phyloP scores from a whole-genome alignment of 192 early-diverging fungal genomes.

The Coemansia erecta region DNA sequence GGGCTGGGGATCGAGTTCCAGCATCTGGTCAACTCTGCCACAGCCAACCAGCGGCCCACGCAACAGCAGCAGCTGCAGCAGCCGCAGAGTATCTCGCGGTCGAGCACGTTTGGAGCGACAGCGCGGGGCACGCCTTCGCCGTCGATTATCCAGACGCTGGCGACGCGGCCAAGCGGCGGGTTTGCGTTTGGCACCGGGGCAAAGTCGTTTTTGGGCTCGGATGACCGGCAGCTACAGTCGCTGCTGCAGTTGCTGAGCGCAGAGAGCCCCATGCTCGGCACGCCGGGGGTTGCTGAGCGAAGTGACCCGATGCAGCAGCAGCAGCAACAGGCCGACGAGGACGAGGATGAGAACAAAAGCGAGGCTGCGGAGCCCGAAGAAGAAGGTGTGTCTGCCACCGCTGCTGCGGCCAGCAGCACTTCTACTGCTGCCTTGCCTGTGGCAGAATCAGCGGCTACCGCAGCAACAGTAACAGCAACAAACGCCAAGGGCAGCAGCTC shows the following conservation, averaged over 20 bases:
- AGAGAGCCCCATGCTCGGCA: constrained; percentile 50
- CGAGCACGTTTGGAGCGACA: constrained; percentile 48
- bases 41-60: constrained; percentile 9
- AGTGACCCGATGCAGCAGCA: background rate
- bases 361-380: background rate
- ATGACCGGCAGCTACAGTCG: constrained; percentile 42
- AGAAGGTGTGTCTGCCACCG: background rate
- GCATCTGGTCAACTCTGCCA: constrained; percentile 33
- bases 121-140: constrained; percentile 50
- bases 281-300: constrained; percentile 1
- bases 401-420: background rate
- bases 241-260: constrained; percentile 48
- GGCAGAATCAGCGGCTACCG: too few relatives aligned
- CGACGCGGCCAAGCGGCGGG: constrained; percentile 15
- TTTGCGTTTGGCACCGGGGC: constrained; percentile 28
- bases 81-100: constrained; percentile 35
- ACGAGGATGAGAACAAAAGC: background rate
- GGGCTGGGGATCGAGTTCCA: constrained; percentile 45
- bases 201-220: constrained; percentile 45
- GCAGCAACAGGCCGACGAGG: constrained; percentile 1
- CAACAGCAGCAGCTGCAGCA: background rate
- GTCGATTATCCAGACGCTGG: constrained; percentile 52
- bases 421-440: too few relatives aligned
- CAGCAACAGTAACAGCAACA: too few relatives aligned
- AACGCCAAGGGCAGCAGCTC: background rate